These are phyloP conservation scores for Scalesia atractyloides DNA, from an alignment of 129 eudicot genomes.

Conservation along the genomic window DNA sequence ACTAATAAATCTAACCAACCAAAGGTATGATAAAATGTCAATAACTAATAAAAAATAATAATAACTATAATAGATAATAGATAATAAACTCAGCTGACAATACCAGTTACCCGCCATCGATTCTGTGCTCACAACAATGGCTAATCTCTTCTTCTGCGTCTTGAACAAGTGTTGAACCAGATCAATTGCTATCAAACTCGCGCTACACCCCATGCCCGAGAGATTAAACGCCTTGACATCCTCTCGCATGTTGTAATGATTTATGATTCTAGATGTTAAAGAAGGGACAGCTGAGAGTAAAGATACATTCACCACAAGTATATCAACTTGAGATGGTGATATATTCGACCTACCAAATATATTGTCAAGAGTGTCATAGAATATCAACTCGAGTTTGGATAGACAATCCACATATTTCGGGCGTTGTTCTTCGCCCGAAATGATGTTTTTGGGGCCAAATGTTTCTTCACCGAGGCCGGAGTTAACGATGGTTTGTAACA, in stretches of 20 bases:
- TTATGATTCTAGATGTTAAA: constrained; percentile 53
- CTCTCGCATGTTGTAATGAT: constrained; percentile 56
- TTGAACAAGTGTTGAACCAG: constrained; percentile 56
- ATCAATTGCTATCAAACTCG: constrained; percentile 52
- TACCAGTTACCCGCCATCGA: constrained; percentile 62
- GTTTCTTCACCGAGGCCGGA: constrained; percentile 72
- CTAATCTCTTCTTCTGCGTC: constrained; percentile 36
- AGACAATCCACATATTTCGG: constrained; percentile 41
- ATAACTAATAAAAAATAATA: too few relatives aligned
- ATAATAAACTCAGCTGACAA: too few relatives aligned
- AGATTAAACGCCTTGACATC: constrained; percentile 55
- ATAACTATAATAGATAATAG: too few relatives aligned
- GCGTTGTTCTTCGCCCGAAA: constrained; percentile 43
- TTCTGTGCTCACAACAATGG: constrained; percentile 62
- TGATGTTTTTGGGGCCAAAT: constrained; percentile 50
- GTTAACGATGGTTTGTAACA: constrained; percentile 51
- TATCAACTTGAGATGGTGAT: constrained; percentile 45
- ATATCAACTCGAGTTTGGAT: constrained; percentile 54
- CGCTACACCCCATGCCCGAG: constrained; percentile 69
- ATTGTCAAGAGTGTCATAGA: constrained; percentile 48
- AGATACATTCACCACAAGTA: constrained; percentile 65
- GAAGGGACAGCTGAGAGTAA: constrained; percentile 51
- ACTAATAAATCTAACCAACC: too few relatives aligned
- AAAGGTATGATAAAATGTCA: too few relatives aligned
- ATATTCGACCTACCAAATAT: constrained; percentile 43